These are phyloP conservation scores for Thraustotheca clavata DNA, from an alignment of 352 stramenopile species.

Conservation along the genomic window DNA sequence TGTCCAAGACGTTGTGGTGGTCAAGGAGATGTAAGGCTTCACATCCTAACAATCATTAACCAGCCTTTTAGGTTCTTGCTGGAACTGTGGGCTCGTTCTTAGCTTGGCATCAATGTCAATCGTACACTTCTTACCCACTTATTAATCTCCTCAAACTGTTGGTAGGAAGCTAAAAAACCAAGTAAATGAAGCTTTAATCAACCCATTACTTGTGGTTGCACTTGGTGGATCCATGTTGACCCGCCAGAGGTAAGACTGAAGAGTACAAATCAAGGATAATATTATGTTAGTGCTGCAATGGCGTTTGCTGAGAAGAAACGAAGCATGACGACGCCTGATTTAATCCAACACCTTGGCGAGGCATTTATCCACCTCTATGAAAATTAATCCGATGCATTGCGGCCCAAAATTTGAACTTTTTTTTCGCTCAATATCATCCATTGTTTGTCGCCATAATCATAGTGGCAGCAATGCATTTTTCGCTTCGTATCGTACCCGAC, in stretches of 20 bases:
- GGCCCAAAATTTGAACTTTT: conserved; percentile 9
- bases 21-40: conserved; percentile 78
- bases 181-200: conserved; percentile 27
- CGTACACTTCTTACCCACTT: background rate
- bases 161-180: background rate
- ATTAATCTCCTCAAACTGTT: background rate
- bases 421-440: conserved; percentile 27
- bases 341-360: conserved; percentile 47
- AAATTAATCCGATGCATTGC: background rate
- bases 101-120: conserved; percentile 42
- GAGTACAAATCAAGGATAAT: background rate
- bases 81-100: conserved; percentile 75
- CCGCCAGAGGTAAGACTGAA: conserved; percentile 41
- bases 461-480: conserved; percentile 66
- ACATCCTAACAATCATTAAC: too few relatives aligned
- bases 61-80: conserved; percentile 47
- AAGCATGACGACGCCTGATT: conserved; percentile 78
- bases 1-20: conserved; percentile 84
- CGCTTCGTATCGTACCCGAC: conserved; percentile 66
- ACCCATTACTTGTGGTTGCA: conserved; percentile 56
- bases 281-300: conserved; percentile 27
- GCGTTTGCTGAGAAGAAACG: conserved; percentile 65
- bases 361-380: conserved; percentile 5
- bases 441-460: conserved; percentile 77
- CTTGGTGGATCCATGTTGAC: conserved; percentile 76